Conservation (phyloP, 768 basidiomycete genomes). For the Psilocybe sp. region DNA sequence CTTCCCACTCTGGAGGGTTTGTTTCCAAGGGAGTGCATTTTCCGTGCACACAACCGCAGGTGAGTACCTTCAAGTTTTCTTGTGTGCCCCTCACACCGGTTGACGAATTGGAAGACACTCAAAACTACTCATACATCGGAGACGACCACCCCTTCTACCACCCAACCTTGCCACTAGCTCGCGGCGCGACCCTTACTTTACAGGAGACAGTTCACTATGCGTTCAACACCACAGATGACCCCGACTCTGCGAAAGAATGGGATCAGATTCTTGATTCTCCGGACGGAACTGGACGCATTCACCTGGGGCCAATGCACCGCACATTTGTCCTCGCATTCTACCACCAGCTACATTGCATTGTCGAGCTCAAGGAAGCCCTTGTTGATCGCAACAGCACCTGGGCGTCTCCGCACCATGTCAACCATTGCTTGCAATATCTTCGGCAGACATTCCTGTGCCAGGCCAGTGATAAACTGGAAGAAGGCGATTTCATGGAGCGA, state of each 20-base stretch:
- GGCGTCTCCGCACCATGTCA: slow-evolving; percentile 18
- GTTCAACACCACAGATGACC: slow-evolving; percentile 11
- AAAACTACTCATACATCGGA: slow-evolving; percentile 7
- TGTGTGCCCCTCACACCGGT: no score
- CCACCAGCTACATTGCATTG: slow-evolving; percentile 27
- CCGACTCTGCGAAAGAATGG: no score
- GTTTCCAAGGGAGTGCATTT: neutral
- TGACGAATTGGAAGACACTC: no score
- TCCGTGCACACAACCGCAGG: neutral
- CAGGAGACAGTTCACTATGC: slow-evolving; percentile 18
- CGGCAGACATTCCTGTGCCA: slow-evolving; percentile 32
- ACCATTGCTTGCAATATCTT: slow-evolving; percentile 34
- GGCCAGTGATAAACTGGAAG: slow-evolving; percentile 27
- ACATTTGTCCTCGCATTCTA: slow-evolving; percentile 19
- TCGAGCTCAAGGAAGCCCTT: slow-evolving; percentile 17
- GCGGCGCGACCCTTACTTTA: slow-evolving; percentile 12
- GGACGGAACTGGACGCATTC: slow-evolving; percentile 18
- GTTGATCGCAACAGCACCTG: slow-evolving; percentile 9
- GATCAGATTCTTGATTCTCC: no score
- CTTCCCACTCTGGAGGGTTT: neutral
- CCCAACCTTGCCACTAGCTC: neutral
- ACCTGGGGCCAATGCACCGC: slow-evolving; percentile 19
- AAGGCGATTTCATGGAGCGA: slow-evolving; percentile 27
- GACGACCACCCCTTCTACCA: slow-evolving; percentile 6
- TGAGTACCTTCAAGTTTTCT: neutral